Evolutionary conservation across 257 asterid genomes (phyloP).

Genomic region (Nicotiana paniculata): DNA sequence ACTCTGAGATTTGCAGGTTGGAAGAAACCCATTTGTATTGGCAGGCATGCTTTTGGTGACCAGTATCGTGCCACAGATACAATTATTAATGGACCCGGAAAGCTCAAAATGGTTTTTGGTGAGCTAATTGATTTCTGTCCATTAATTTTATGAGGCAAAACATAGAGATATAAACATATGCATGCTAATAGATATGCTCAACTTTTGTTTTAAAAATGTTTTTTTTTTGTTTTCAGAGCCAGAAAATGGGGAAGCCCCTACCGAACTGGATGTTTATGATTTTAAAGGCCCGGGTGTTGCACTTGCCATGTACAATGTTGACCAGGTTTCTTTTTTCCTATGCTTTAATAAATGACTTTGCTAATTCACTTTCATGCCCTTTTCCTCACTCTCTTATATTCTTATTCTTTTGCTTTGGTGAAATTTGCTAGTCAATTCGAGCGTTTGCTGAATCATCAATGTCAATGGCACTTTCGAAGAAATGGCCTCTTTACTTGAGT

Average conservation of each 20-base stretch:
- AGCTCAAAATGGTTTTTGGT: constrained; percentile 90
- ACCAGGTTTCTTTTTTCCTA: constrained; percentile 44
- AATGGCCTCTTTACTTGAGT: constrained; percentile 90
- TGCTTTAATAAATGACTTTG: constrained; percentile 1
- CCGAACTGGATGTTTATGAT: constrained; percentile 57
- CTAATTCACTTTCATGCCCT: constrained; percentile 6
- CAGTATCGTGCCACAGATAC: constrained; percentile 89
- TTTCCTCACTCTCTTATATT: background rate
- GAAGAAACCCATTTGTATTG: constrained; percentile 90
- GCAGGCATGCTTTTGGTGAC: constrained; percentile 96
- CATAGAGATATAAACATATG: background rate
- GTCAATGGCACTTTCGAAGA: constrained; percentile 79
- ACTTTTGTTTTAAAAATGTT: background rate
- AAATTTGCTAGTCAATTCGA: constrained; percentile 57
- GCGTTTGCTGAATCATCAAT: constrained; percentile 94
- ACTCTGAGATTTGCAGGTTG: constrained; percentile 52
- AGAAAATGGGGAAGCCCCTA: constrained; percentile 57
- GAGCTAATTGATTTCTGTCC: constrained; percentile 17
- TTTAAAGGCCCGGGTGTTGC: constrained; percentile 91
- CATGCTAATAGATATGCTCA: background rate
- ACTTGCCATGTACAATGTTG: constrained; percentile 85
- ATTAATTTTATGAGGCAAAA: background rate
- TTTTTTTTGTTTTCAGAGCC: constrained; percentile 38
- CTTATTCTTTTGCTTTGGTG: constrained; percentile 9
- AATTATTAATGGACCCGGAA: constrained; percentile 70